Evolutionary conservation across 2,329 filamentous ascomycete genomes (phyloP).

Genomic region (Penicillium capsulatum): DNA sequence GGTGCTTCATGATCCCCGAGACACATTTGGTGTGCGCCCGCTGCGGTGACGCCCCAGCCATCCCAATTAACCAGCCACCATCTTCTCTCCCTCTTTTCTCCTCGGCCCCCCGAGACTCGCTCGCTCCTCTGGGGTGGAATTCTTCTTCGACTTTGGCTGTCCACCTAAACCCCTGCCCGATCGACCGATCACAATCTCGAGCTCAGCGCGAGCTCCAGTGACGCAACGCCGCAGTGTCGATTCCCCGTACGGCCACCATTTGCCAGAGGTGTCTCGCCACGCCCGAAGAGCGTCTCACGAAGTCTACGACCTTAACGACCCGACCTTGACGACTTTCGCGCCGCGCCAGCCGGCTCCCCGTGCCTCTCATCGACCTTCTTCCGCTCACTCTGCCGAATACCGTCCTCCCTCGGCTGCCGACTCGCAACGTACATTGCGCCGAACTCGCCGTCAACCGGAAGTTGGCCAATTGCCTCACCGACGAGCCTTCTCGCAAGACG

Average conservation of each 20-base stretch:
- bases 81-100: slow-evolving; percentile 14
- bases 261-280: slow-evolving; percentile 44
- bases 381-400: slow-evolving; percentile 43
- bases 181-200: slow-evolving; percentile 15
- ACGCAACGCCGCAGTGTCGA: slow-evolving; percentile 32
- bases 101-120: slow-evolving; percentile 7
- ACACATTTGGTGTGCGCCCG: slow-evolving; percentile 24
- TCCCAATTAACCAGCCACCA: slow-evolving; percentile 41
- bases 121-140: slow-evolving; percentile 3
- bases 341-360: slow-evolving; percentile 40
- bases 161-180: neutral
- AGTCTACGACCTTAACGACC: slow-evolving; percentile 53
- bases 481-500: slow-evolving; percentile 45
- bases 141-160: neutral
- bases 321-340: slow-evolving; percentile 42
- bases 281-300: slow-evolving; percentile 47
- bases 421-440: slow-evolving; percentile 51
- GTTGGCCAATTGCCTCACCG: slow-evolving; percentile 39
- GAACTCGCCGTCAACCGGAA: slow-evolving; percentile 50
- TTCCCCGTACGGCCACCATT: slow-evolving; percentile 21
- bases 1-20: slow-evolving; percentile 16
- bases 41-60: slow-evolving; percentile 35
- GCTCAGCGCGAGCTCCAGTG: slow-evolving; percentile 14
- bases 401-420: slow-evolving; percentile 52
- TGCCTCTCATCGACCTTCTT: slow-evolving; percentile 38